A percentile compares a stretch with the other conserved stretches of the same genome.
phyloP scores from a whole-genome alignment of 2,329 filamentous ascomycete genomes.

The Myriangium duriaei region DNA sequence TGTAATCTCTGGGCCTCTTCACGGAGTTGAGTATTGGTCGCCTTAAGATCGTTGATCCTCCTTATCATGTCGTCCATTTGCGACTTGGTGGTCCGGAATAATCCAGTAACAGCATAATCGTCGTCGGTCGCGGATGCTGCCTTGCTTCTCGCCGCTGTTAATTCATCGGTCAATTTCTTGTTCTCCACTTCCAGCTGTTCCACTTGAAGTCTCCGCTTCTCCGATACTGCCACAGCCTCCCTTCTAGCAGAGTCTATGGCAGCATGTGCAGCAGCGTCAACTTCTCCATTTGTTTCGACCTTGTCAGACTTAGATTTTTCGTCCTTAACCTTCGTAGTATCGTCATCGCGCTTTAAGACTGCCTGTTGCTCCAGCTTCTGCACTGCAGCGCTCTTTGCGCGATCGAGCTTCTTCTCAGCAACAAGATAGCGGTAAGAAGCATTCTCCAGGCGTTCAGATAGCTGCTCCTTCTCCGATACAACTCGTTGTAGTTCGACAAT shows the following conservation, averaged over 20 bases:
- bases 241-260: slow-evolving; percentile 65
- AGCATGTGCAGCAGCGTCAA: slow-evolving; percentile 43
- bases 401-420: slow-evolving; percentile 87
- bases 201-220: slow-evolving; percentile 80
- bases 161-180: slow-evolving; percentile 61
- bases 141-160: slow-evolving; percentile 57
- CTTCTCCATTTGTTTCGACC: slow-evolving; percentile 36
- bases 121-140: slow-evolving; percentile 72
- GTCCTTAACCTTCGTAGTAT: slow-evolving; percentile 18
- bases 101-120: slow-evolving; percentile 81
- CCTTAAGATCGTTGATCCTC: slow-evolving; percentile 81
- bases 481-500: slow-evolving; percentile 64
- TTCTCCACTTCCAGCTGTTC: slow-evolving; percentile 68
- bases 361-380: slow-evolving; percentile 88
- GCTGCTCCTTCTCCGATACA: slow-evolving; percentile 65
- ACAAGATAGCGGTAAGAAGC: slow-evolving; percentile 88
- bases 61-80: slow-evolving; percentile 90
- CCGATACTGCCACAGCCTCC: slow-evolving; percentile 61
- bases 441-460: slow-evolving; percentile 75
- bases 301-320: slow-evolving; percentile 38
- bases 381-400: slow-evolving; percentile 76
- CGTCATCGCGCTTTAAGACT: slow-evolving; percentile 50
- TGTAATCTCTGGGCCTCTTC: slow-evolving; percentile 78
- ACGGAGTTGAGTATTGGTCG: slow-evolving; percentile 69
- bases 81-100: slow-evolving; percentile 82